These are phyloP conservation scores for Aspergillus sojae DNA, from an alignment of 2,329 filamentous ascomycete species.

Conservation along the genomic window DNA sequence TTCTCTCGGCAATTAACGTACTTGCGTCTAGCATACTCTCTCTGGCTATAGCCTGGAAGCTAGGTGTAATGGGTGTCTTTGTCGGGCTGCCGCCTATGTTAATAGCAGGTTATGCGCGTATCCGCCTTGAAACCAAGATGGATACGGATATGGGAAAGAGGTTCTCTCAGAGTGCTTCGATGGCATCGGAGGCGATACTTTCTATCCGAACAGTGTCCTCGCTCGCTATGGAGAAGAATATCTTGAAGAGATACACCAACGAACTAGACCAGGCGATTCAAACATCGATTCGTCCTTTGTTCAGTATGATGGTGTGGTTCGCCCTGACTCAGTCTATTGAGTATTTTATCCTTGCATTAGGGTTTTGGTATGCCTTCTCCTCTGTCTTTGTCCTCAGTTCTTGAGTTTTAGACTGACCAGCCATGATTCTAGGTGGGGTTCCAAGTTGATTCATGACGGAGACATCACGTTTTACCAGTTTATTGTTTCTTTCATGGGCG, in stretches of 20 bases:
- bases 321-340: constrained; percentile 32
- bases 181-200: constrained; percentile 50
- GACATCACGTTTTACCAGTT: constrained; percentile 44
- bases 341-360: constrained; percentile 30
- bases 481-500: constrained; percentile 49
- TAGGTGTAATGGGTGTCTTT: constrained; percentile 53
- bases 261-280: constrained; percentile 24
- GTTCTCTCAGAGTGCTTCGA: constrained; percentile 47
- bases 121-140: constrained; percentile 47
- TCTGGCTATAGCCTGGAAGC: constrained; percentile 53
- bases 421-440: constrained; percentile 56
- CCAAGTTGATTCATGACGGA: constrained; percentile 54
- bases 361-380: constrained; percentile 25
- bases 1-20: constrained; percentile 52
- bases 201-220: constrained; percentile 53
- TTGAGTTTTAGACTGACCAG: neutral
- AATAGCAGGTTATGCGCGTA: constrained; percentile 50
- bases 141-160: constrained; percentile 21
- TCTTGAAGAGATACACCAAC: constrained; percentile 33
- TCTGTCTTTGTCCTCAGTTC: neutral
- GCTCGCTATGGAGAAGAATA: constrained; percentile 47
- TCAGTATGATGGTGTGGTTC: constrained; percentile 32
- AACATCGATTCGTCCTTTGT: constrained; percentile 23
- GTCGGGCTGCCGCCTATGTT: constrained; percentile 52
- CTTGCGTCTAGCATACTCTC: constrained; percentile 51